These are phyloP conservation scores for Aureobasidium musti DNA, from an alignment of 2,329 filamentous ascomycete species.

Conservation along the genomic window DNA sequence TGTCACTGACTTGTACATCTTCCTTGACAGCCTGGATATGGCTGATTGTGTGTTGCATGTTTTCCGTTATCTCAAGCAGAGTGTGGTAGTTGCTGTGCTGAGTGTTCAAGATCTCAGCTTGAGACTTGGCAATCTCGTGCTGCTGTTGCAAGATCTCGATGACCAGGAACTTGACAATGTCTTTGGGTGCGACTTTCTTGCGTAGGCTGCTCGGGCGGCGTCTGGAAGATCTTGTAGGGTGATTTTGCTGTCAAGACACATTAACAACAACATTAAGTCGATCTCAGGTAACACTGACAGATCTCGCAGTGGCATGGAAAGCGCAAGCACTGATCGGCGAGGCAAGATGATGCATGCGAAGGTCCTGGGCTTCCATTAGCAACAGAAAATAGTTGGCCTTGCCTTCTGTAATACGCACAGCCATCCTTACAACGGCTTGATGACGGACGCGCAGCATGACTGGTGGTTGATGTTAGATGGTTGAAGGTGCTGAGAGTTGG, in stretches of 20 bases:
- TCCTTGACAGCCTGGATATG: background rate
- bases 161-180: background rate
- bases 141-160: background rate
- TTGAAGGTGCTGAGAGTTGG: background rate
- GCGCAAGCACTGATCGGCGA: background rate
- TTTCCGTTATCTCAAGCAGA: background rate
- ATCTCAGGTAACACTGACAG: background rate
- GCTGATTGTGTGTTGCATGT: conserved; percentile 3
- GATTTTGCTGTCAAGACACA: background rate
- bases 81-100: conserved; percentile 14
- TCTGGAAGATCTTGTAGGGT: background rate
- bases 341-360: background rate
- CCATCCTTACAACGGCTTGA: background rate
- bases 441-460: background rate
- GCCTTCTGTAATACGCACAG: background rate
- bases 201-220: background rate
- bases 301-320: background rate
- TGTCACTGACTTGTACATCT: conserved; percentile 19
- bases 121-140: background rate
- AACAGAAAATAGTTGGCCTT: background rate
- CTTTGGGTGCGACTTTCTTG: background rate
- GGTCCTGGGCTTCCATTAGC: background rate
- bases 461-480: background rate
- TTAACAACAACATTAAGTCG: background rate
- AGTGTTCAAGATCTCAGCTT: background rate